Evolutionary conservation across 768 basidiomycete species (phyloP).

Genomic region (Asterophora lycoperdoides): DNA sequence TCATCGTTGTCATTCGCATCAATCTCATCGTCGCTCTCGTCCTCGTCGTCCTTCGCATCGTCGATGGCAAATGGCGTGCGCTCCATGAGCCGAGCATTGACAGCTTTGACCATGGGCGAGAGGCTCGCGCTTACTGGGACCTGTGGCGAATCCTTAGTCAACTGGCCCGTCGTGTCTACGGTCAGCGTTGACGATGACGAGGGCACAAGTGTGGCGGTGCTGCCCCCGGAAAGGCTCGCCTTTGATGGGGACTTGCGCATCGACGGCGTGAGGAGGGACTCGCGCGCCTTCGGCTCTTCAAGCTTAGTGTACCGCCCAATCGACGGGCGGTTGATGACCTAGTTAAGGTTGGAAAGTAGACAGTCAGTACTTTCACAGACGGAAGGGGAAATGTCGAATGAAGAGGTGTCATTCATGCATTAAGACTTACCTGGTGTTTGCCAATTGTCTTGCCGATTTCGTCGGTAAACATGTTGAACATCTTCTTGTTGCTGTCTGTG

Average conservation of each 20-base stretch:
- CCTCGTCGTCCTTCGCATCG: conserved; percentile 81
- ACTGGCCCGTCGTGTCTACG: conserved; percentile 38
- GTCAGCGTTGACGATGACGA: conserved; percentile 49
- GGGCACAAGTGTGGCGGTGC: conserved; percentile 28
- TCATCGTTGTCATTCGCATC: conserved; percentile 60
- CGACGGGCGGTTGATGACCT: conserved; percentile 75
- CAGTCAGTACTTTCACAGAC: not conserved
- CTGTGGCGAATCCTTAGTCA: conserved; percentile 23
- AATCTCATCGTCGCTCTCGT: conserved; percentile 45
- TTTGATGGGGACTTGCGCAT: conserved; percentile 59
- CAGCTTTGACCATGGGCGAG: conserved; percentile 67
- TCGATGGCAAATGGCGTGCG: conserved; percentile 97
- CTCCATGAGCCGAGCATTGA: conserved; percentile 83
- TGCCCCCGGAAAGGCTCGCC: conserved; percentile 38
- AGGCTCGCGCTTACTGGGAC: conserved; percentile 38
- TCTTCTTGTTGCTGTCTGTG: conserved; percentile 88
- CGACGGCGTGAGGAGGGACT: conserved; percentile 73
- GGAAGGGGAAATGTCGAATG: not conserved
- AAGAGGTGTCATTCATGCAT: not conserved
- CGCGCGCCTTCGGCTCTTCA: conserved; percentile 85
- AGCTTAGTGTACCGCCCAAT: conserved; percentile 82
- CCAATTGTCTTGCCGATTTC: conserved; percentile 94
- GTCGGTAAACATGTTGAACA: conserved; percentile 90
- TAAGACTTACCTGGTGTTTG: conserved; percentile 68
- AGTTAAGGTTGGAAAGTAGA: not conserved